Evolutionary conservation across 345 rosid species (phyloP), one percentile per base, ranked within the genome.

Genomic region (Eucalyptus pauciflora): DNA sequence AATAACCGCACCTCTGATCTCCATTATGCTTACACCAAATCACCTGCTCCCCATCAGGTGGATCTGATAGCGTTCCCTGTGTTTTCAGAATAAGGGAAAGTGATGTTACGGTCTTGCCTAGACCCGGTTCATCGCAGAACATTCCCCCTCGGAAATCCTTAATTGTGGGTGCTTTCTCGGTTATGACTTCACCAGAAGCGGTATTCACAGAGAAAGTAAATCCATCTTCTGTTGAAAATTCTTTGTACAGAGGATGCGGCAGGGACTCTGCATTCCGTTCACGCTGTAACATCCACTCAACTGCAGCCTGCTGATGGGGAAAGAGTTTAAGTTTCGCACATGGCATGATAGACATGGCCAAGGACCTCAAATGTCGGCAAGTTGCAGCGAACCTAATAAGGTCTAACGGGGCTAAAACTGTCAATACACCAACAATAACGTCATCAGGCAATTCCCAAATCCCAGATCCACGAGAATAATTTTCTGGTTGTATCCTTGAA

Each of bases 41-140:
- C 51, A 94, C 89, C 90, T 94, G 95, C 89, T 91, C 91, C 86
- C 97, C 98, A 85, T 93, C 93, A 31, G 98, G 99, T 33, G 98
- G 95, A 89, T 96, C 96, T 87, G 99, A 96, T 91, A 95, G 79
- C 60, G 93, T 97, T 90, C 99, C 99, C 89, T 90, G 97, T 46
- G 99, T 96, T 94, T 97, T 97, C 89, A 97, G 93, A 89, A 97
- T 94, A 88, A 97, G 96, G 88, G 99, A 94, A 20, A 97, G 95
- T 60, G 99, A 95, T 91, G 99, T 97, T 87, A 97, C 92, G 43
- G 99, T 97, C 93, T 97, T 97, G 90, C 99, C 99, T 86, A 97
- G 92, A 89, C 99, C 99, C 89, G 99, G 99, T 92, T 97, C 99
- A 92, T 97, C 99, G 90, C 99, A 97, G 92, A 97, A 96, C 98